phyloP scores from a whole-genome alignment of 179 eudicot species.

The Patellifolia procumbens region DNA sequence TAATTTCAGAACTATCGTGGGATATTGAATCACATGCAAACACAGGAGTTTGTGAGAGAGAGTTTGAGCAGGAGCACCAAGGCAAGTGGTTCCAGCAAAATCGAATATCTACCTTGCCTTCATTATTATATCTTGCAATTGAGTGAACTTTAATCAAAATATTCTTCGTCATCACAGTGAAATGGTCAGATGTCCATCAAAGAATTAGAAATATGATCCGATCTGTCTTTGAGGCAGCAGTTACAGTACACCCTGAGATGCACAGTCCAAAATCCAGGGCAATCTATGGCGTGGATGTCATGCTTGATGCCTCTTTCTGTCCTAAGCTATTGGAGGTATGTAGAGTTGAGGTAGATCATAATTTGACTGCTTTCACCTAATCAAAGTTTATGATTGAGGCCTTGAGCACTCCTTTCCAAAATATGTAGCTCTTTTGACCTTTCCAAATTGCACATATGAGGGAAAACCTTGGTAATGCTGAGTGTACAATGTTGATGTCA shows the following conservation, averaged over 20 bases:
- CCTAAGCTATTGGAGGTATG: conserved; percentile 94
- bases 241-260: conserved; percentile 88
- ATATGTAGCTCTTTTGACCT: neutral
- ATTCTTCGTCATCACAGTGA: conserved; percentile 48
- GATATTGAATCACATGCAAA: conserved; percentile 67
- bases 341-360: neutral
- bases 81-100: conserved; percentile 38
- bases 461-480: neutral
- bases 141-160: conserved; percentile 6
- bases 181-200: conserved; percentile 78
- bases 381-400: neutral
- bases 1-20: conserved; percentile 86
- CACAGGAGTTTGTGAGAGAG: conserved; percentile 74
- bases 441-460: neutral
- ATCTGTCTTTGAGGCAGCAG: conserved; percentile 86
- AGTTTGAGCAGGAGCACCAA: conserved; percentile 86
- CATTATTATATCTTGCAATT: neutral
- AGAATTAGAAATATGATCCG: conserved; percentile 67
- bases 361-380: neutral
- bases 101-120: neutral
- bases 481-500: neutral
- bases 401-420: neutral
- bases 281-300: conserved; percentile 95
- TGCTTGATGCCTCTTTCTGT: conserved; percentile 73
- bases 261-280: conserved; percentile 83